Evolutionary conservation across 495 filamentous ascomycete genomes (phyloP).

Genomic region (Aspergillus haitiensis): DNA sequence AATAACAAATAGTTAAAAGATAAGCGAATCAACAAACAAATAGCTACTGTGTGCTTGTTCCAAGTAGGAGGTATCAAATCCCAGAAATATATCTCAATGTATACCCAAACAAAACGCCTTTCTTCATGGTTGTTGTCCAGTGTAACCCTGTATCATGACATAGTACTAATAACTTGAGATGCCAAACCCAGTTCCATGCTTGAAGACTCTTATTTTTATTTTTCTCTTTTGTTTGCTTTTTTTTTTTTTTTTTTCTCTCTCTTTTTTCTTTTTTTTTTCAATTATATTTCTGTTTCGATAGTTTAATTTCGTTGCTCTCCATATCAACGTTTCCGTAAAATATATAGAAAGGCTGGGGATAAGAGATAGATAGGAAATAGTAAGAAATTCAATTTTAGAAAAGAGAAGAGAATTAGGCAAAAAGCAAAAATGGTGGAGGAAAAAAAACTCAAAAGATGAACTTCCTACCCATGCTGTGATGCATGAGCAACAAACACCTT

Average conservation of each 20-base stretch:
- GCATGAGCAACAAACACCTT: slow-evolving; percentile 9
- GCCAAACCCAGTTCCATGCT: slow-evolving; percentile 8
- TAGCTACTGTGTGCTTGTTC: slow-evolving; percentile 6
- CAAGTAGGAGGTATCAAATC: slow-evolving; percentile 14
- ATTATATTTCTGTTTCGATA: not conserved
- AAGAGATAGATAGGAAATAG: slow-evolving; percentile 1
- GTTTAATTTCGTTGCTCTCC: too few relatives aligned
- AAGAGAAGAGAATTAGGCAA: slow-evolving; percentile 5
- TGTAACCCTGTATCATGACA: slow-evolving; percentile 18
- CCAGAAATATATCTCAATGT: slow-evolving; percentile 22
- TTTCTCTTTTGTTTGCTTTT: not conserved
- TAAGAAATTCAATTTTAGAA: slow-evolving; percentile 6
- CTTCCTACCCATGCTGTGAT: not conserved
- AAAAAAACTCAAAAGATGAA: slow-evolving; percentile 3
- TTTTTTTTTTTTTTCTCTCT: not conserved
- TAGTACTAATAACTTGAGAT: slow-evolving; percentile 6
- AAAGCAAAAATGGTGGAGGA: slow-evolving; percentile 7
- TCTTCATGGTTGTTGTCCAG: slow-evolving; percentile 12
- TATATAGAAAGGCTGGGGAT: not conserved
- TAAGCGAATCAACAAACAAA: not conserved
- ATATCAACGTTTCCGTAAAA: too few relatives aligned
- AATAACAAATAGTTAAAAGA: too few relatives aligned
- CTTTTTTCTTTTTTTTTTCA: not conserved
- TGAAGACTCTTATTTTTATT: slow-evolving; percentile 1
- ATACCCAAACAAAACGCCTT: slow-evolving; percentile 22